Percentiles rank a stretch among this genome's conserved stretches.
Conservation (phyloP, 176 grass and related monocot genomes). For the Oryza glumipatula region DNA sequence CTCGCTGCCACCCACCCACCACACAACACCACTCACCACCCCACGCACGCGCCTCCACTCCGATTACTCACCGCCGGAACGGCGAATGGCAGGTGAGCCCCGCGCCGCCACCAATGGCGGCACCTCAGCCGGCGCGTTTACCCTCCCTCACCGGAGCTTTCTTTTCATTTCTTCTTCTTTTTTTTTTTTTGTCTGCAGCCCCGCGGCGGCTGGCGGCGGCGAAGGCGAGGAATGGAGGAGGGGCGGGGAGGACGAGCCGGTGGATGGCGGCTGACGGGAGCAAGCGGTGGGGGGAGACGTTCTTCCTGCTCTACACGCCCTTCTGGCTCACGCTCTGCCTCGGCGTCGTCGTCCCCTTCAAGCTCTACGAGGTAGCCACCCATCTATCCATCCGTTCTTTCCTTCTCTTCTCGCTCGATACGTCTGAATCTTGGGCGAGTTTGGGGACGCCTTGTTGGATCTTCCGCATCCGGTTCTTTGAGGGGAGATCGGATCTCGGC, state of each 20-base stretch:
- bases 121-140: not conserved
- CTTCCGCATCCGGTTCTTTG: not conserved
- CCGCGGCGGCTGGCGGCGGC: not conserved
- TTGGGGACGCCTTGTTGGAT: not conserved
- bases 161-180: not conserved
- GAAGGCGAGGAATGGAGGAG: constrained; percentile 1
- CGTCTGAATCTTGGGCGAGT: not conserved
- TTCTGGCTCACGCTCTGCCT: constrained; percentile 94
- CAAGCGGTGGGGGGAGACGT: constrained; percentile 93
- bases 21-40: no score
- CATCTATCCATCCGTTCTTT: not conserved
- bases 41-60: no score
- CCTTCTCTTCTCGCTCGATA: not conserved
- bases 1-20: no score
- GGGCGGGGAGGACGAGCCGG: constrained; percentile 29
- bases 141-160: constrained; percentile 6
- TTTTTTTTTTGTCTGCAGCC: constrained; percentile 7
- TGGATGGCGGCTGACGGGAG: constrained; percentile 78
- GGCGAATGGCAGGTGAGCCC: constrained; percentile 47
- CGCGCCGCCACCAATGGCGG: not conserved
- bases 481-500: constrained; percentile 18
- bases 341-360: constrained; percentile 83
- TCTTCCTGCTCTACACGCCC: constrained; percentile 93
- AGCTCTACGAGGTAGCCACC: constrained; percentile 79
- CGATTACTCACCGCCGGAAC: not conserved